A percentile compares a stretch with the other conserved stretches of the same genome.
phyloP scores from a whole-genome alignment of 495 filamentous ascomycete genomes.

The Aspergillus conjunctus region DNA sequence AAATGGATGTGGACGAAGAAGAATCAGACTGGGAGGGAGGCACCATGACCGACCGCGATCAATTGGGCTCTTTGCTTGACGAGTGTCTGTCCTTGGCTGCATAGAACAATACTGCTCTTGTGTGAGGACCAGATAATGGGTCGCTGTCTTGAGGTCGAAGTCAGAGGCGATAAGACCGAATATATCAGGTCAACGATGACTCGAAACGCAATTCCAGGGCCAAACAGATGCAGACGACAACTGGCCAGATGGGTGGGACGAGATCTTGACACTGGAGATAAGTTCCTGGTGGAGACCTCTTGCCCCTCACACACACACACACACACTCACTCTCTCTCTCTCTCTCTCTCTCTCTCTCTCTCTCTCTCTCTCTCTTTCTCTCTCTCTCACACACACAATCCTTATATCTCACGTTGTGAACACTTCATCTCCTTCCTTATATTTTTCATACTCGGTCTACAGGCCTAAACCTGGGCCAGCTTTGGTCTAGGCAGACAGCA shows the following conservation, averaged over 20 bases:
- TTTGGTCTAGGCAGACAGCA: slow-evolving; percentile 15
- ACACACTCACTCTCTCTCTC: not conserved
- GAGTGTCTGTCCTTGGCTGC: slow-evolving; percentile 55
- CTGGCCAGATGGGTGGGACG: too few species aligned
- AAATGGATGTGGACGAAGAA: slow-evolving; percentile 66
- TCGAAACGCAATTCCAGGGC: too few species aligned
- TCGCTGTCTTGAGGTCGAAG: too few species aligned
- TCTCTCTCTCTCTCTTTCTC: slow-evolving; percentile 14
- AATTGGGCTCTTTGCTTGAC: slow-evolving; percentile 72
- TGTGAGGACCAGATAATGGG: too few species aligned
- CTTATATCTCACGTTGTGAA: too few species aligned
- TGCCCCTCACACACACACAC: slow-evolving; percentile 13
- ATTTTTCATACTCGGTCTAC: slow-evolving; percentile 20
- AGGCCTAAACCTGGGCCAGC: slow-evolving; percentile 1
- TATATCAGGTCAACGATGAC: too few species aligned
- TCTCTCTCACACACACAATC: slow-evolving; percentile 1
- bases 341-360: slow-evolving; percentile 17
- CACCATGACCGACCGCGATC: slow-evolving; percentile 57
- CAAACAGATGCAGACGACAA: too few species aligned
- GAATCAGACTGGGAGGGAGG: slow-evolving; percentile 78
- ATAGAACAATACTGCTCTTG: slow-evolving; percentile 23
- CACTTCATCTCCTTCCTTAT: not conserved
- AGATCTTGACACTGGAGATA: too few species aligned
- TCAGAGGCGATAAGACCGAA: too few species aligned
- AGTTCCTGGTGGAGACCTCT: not conserved